Base-by-base conservation (phyloP, 257 asterid species). In the Lantana camara region DNA sequence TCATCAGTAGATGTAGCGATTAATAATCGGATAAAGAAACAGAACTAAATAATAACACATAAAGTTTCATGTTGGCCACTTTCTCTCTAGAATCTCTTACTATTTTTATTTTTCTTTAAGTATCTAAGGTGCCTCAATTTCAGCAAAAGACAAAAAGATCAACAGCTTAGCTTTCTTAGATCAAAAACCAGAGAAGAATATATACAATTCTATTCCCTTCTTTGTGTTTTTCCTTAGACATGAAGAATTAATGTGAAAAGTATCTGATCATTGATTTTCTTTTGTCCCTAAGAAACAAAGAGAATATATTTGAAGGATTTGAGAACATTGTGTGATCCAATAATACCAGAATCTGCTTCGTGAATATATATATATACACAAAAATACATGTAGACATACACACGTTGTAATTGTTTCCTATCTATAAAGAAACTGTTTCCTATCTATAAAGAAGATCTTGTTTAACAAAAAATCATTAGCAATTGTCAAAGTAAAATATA, bases 271-370 rank as follows among this genome's bases (percentile, higher is more conserved):
- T 50, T 14, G 45, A 27, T 67, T 67, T 57, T 37, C 45, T 54
- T 57, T 58, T 47, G 22, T 27, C 64, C 52, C 73, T 61, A 68
- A 58, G 54, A 13, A 58, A 50, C 73, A 58, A 58, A 68, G 67
- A 38, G 73, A 68, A 68, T 57, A 56, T 19, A 47, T 46, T 48
- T 49, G 9, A 68, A 59, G 48, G 74, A 68, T 59, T 49, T 69
- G 40, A 9, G 29, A 60, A 69, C 56, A 69, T 51, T 50, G 64
- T 41, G 63, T 41, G 56, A 60, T 69, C 67, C 56, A 60, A 69
- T 60, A 52, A 50, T 60, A 49, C 68, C 13, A 27, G 54, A 67
- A 57, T 47, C 73, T 14, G 73, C 73, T 57, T 49, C 72, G 21
- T 8, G 44, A 15, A 4, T 21, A 48, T 50, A 50, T 13, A 21